phyloP scores from a whole-genome alignment of 2,329 filamentous ascomycete species.

The Elsinoe batatas region DNA sequence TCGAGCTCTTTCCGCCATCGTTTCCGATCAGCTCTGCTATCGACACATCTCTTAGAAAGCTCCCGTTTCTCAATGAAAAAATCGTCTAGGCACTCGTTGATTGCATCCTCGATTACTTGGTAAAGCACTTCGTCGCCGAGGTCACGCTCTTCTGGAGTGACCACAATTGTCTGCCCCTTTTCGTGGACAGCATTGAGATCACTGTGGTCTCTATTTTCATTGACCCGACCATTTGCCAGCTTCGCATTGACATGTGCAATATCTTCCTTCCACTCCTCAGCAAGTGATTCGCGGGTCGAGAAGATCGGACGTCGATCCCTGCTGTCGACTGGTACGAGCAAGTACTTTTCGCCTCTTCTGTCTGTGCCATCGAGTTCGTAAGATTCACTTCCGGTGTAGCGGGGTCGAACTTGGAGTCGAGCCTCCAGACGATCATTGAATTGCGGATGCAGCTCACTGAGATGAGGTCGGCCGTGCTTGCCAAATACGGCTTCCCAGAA shows the following conservation, averaged over 20 bases:
- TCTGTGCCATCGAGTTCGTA: background rate
- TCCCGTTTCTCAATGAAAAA: slow-evolving; percentile 78
- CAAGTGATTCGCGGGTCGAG: background rate
- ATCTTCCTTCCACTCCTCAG: slow-evolving; percentile 5
- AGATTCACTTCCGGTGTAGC: slow-evolving; percentile 2
- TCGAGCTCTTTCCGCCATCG: slow-evolving; percentile 39
- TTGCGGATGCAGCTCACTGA: slow-evolving; percentile 7
- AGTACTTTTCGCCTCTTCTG: background rate
- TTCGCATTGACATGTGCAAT: background rate
- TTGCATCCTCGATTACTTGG: slow-evolving; percentile 80
- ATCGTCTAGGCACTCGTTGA: slow-evolving; percentile 83
- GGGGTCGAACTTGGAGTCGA: background rate
- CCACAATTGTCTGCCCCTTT: background rate
- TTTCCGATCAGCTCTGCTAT: slow-evolving; percentile 53
- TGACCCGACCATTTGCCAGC: background rate
- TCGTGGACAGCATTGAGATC: background rate
- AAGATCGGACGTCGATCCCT: slow-evolving; percentile 1
- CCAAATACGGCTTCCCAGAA: slow-evolving; percentile 8
- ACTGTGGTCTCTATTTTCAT: background rate
- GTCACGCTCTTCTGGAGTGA: slow-evolving; percentile 63
- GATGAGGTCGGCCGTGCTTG: slow-evolving; percentile 4
- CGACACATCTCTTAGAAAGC: slow-evolving; percentile 56
- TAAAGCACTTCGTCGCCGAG: slow-evolving; percentile 83
- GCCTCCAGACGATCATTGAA: slow-evolving; percentile 8
- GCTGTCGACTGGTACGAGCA: slow-evolving; percentile 4